Evolutionary conservation across 768 basidiomycete genomes (phyloP).

Genomic region (Chalciporus pseudorubinellus): DNA sequence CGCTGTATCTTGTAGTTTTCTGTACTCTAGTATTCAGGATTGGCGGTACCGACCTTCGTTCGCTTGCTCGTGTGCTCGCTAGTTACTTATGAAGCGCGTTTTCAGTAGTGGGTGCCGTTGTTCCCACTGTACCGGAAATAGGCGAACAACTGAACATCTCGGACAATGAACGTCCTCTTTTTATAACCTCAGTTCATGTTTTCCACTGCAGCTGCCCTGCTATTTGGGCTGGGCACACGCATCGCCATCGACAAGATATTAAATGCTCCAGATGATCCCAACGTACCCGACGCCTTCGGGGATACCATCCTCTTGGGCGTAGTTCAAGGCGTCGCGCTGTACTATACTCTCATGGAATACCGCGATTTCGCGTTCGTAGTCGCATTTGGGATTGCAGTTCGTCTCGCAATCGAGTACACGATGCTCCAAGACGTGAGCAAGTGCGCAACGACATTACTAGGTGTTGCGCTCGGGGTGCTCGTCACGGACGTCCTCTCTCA

Average conservation of each 20-base stretch:
- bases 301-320: slow-evolving; percentile 67
- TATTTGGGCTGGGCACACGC: slow-evolving; percentile 73
- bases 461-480: slow-evolving; percentile 66
- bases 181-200: slow-evolving; percentile 37
- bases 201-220: slow-evolving; percentile 62
- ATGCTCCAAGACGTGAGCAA: slow-evolving; percentile 51
- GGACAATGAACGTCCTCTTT: slow-evolving; percentile 16
- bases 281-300: slow-evolving; percentile 38
- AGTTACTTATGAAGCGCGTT: background rate
- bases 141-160: slow-evolving; percentile 15
- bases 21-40: background rate
- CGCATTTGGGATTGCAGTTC: slow-evolving; percentile 54
- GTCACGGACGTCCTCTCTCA: slow-evolving; percentile 71
- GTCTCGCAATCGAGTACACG: slow-evolving; percentile 64
- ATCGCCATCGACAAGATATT: slow-evolving; percentile 61
- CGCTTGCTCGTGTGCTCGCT: background rate
- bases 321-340: slow-evolving; percentile 74
- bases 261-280: slow-evolving; percentile 35
- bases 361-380: slow-evolving; percentile 54
- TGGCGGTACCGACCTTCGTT: background rate
- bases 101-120: slow-evolving; percentile 2
- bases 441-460: slow-evolving; percentile 59
- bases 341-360: slow-evolving; percentile 58
- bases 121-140: slow-evolving; percentile 24
- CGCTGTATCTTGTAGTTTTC: background rate